Conservation (phyloP, 1,284 basidiomycete genomes). For the Blastosporella zonata region DNA sequence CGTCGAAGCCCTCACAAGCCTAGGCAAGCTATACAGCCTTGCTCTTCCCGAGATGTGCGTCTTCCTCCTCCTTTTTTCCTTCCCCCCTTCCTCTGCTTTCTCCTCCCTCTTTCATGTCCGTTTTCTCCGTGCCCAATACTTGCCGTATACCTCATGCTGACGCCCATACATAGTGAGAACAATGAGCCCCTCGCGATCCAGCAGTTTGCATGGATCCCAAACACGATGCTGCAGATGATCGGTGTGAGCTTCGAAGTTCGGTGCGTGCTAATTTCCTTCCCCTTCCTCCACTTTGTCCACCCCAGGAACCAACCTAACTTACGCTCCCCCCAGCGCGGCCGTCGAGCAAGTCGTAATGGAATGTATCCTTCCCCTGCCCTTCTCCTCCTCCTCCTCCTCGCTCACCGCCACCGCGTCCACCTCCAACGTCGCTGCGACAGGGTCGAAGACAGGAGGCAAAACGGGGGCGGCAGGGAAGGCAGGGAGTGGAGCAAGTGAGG, state of each 20-base stretch:
- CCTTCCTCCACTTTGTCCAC: background rate
- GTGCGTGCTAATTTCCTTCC: conserved; percentile 45
- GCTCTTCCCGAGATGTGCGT: conserved; percentile 89
- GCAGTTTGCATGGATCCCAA: conserved; percentile 95
- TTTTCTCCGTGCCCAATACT: no score
- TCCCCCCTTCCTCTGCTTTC: no score
- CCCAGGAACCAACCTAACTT: background rate
- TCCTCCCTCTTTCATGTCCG: no score
- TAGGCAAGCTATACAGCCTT: conserved; percentile 79
- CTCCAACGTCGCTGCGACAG: no score
- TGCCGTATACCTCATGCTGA: conserved; percentile 8
- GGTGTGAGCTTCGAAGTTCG: conserved; percentile 53
- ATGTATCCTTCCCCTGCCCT: conserved; percentile 80
- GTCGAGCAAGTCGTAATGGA: conserved; percentile 69
- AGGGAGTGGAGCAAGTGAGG: conserved; percentile 44
- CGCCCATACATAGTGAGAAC: conserved; percentile 59
- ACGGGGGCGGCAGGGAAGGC: no score
- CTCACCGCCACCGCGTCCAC: no score
- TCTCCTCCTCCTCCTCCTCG: conserved; percentile 37
- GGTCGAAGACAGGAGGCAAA: no score
- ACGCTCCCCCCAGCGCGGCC: conserved; percentile 37
- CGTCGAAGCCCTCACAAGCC: conserved; percentile 73
- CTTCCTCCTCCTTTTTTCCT: no score
- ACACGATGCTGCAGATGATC: conserved; percentile 60
- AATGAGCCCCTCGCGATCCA: conserved; percentile 69